Base-by-base conservation (phyloP, 345 rosid genomes). In the Lepidium aucheri region DNA sequence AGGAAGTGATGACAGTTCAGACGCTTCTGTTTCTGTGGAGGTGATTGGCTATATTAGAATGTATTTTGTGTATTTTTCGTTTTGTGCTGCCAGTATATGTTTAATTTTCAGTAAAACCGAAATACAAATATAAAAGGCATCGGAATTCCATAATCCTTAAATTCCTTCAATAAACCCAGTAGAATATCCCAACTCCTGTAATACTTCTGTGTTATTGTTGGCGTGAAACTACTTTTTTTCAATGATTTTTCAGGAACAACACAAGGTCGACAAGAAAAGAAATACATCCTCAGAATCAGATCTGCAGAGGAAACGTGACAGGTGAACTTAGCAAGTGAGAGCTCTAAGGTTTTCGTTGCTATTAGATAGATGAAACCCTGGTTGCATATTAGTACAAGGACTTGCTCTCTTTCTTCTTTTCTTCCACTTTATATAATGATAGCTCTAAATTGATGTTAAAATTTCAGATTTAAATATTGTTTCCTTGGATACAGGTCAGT, bases 321-420 rank as follows among this genome's bases (percentile, higher is more conserved):
- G 97, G 97, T 93, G 92, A 86, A 85, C 78, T 75, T 65, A 84
- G 83, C 88, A 89, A 82, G 94, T 85, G 94, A 89, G 91, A 80
- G 67, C 85, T 81, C 94, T 79, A 82, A 78, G 84, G 84, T 82
- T 83, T 73, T 82, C 78, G 60, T 76, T 49, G 65, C 67, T 51
- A 56, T 58, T 49, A 59, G 36, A 20, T 76, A 56, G 47, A 33
- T 53, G 53, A 60, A 56, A 49, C 42, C 58, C 61, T 73, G 66
- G 51, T 40, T 66, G 60, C 70, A 58, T 61, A 20, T 43, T 18
- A 47, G 30, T 45, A 26, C 18, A 26, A 14, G 3, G 56, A 28
- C 17, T 56, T 39, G n/a, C 43, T 53, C 55, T 6, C 46, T n/a
- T 15, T 64, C 28, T 64, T 13, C 35, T 33, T 33, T 24, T 44